A percentile compares a stretch with the other conserved stretches of the same genome.
phyloP scores from a whole-genome alignment of 768 basidiomycete species.

The Kwoniella newhampshirensis region DNA sequence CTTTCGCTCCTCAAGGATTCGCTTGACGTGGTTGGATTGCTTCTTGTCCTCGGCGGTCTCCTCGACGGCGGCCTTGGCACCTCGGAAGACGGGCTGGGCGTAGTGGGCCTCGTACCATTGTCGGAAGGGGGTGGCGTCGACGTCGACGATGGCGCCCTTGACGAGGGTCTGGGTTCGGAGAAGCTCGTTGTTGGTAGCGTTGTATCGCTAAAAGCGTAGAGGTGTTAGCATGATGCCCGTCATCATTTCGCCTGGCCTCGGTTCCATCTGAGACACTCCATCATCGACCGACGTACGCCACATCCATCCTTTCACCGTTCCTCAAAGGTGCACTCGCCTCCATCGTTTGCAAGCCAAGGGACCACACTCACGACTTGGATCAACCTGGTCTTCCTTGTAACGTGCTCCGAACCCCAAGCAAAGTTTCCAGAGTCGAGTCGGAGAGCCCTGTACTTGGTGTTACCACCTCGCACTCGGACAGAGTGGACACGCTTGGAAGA shows the following conservation, averaged over 20 bases:
- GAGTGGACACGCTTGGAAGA: constrained; percentile 92
- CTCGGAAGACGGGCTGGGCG: constrained; percentile 87
- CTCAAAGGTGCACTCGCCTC: not conserved
- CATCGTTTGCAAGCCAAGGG: not conserved
- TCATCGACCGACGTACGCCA: no score
- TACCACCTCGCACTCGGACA: constrained; percentile 93
- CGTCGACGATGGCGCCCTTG: constrained; percentile 91
- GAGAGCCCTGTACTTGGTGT: constrained; percentile 90
- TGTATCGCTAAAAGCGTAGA: constrained; percentile 82
- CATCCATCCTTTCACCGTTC: not conserved
- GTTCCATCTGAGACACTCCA: no score
- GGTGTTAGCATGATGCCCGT: not conserved
- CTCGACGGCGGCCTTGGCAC: constrained; percentile 62
- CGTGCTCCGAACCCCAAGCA: constrained; percentile 95
- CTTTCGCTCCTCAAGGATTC: constrained; percentile 82
- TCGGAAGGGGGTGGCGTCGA: constrained; percentile 98
- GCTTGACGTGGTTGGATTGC: constrained; percentile 85
- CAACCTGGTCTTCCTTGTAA: constrained; percentile 92
- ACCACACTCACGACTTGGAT: constrained; percentile 79
- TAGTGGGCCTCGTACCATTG: constrained; percentile 99
- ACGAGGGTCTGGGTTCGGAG: constrained; percentile 99
- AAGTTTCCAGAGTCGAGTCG: constrained; percentile 97
- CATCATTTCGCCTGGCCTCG: no score
- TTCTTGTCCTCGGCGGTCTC: constrained; percentile 63
- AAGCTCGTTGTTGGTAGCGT: constrained; percentile 99